A percentile compares a stretch with the other conserved stretches of the same genome.
Evolutionary conservation across 2,329 filamentous ascomycete species (phyloP).

Genomic region (Ceratocystis cubensis): DNA sequence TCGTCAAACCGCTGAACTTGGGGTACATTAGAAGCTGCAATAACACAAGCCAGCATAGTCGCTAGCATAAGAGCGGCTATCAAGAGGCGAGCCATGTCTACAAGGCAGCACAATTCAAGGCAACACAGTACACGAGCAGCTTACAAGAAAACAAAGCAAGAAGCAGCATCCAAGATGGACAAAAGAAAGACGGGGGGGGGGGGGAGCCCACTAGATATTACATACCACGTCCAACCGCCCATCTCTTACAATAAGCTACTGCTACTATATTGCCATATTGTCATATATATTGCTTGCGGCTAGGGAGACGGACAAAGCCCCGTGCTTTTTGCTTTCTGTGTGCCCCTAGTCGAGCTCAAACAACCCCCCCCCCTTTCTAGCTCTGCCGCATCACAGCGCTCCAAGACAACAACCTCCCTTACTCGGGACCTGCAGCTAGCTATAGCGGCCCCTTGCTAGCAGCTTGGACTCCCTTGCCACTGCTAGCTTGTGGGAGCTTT

Average conservation of each 20-base stretch:
- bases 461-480: not conserved
- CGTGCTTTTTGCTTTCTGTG: not conserved
- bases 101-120: not conserved
- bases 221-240: not conserved
- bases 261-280: not conserved
- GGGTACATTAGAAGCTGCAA: not conserved
- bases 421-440: conserved; percentile 2
- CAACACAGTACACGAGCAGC: not conserved
- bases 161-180: not conserved
- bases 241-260: not conserved
- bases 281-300: not conserved
- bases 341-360: not conserved
- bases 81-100: not conserved
- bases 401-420: not conserved
- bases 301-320: not conserved
- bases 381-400: not conserved
- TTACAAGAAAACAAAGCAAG: not conserved
- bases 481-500: not conserved
- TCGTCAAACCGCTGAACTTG: not conserved
- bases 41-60: not conserved
- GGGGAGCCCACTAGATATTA: not conserved
- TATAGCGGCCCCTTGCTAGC: not conserved
- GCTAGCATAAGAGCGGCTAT: not conserved
- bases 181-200: not conserved
- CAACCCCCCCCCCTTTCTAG: not conserved